phyloP scores from a whole-genome alignment of 345 rosid genomes.

The Camelina laxa region DNA sequence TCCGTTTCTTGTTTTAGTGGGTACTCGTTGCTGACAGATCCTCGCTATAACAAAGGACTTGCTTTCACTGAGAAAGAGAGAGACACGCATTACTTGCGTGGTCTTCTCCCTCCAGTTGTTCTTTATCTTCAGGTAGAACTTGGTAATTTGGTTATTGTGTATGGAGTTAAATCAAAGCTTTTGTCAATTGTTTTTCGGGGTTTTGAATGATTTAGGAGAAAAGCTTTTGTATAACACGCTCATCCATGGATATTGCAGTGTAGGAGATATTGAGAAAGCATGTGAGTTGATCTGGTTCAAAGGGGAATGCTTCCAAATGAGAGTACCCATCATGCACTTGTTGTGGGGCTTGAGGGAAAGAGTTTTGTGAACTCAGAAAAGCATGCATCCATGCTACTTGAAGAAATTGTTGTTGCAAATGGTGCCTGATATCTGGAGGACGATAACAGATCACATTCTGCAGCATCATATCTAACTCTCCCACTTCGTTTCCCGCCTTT shows the following conservation, averaged over 20 bases:
- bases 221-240: conserved; percentile 59
- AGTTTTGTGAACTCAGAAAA: conserved; percentile 40
- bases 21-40: conserved; percentile 78
- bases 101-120: conserved; percentile 80
- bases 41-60: conserved; percentile 91
- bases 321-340: conserved; percentile 48
- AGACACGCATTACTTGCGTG: conserved; percentile 86
- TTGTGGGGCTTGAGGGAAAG: conserved; percentile 50
- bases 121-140: conserved; percentile 64
- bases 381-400: conserved; percentile 49
- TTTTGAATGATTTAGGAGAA: conserved; percentile 58
- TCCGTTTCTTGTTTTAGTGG: conserved; percentile 57
- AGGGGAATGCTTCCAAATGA: conserved; percentile 51
- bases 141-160: not conserved
- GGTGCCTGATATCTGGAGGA: conserved; percentile 73
- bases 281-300: conserved; percentile 55
- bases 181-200: not conserved
- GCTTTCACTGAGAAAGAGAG: conserved; percentile 85
- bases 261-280: conserved; percentile 49
- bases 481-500: conserved; percentile 84
- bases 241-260: conserved; percentile 53
- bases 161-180: not conserved
- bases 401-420: conserved; percentile 40
- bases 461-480: conserved; percentile 65
- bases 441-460: conserved; percentile 80